These are phyloP conservation scores for Tolypocladium pustulatum DNA, from an alignment of 2,329 filamentous ascomycete species.

Conservation along the genomic window DNA sequence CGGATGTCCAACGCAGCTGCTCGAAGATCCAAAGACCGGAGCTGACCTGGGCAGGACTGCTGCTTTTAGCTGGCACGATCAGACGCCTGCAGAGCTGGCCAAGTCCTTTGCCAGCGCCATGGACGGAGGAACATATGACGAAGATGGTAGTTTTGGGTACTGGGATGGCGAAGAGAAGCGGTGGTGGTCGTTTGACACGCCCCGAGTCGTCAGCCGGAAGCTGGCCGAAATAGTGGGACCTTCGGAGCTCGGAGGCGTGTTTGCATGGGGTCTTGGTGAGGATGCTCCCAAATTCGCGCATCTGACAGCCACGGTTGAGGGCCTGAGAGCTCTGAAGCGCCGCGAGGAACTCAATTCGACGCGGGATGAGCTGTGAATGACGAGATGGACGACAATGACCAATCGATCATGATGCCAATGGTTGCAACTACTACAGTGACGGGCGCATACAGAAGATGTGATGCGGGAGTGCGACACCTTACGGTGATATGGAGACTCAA, in stretches of 20 bases:
- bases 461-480: not conserved
- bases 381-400: not conserved
- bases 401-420: not conserved
- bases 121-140: conserved; percentile 34
- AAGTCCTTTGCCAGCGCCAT: conserved; percentile 48
- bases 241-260: conserved; percentile 54
- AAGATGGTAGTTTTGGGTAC: conserved; percentile 60
- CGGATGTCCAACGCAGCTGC: conserved; percentile 41
- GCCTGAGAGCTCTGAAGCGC: not conserved
- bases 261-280: conserved; percentile 67
- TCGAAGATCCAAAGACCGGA: conserved; percentile 49
- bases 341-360: not conserved
- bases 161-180: conserved; percentile 47
- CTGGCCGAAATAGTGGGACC: conserved; percentile 47
- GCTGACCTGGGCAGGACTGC: conserved; percentile 46
- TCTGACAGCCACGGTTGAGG: conserved; percentile 22
- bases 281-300: conserved; percentile 40
- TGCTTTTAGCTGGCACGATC: conserved; percentile 49
- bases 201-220: conserved; percentile 49
- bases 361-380: conserved; percentile 1
- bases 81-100: conserved; percentile 39
- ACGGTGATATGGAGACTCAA: not conserved
- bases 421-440: too few species aligned
- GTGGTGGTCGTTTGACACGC: conserved; percentile 69
- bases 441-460: too few species aligned